A percentile compares a stretch with the other conserved stretches of the same genome.
These are phyloP conservation scores for Rhododendron mucronatum DNA, from an alignment of 148 eudicot species.

Conservation along the genomic window DNA sequence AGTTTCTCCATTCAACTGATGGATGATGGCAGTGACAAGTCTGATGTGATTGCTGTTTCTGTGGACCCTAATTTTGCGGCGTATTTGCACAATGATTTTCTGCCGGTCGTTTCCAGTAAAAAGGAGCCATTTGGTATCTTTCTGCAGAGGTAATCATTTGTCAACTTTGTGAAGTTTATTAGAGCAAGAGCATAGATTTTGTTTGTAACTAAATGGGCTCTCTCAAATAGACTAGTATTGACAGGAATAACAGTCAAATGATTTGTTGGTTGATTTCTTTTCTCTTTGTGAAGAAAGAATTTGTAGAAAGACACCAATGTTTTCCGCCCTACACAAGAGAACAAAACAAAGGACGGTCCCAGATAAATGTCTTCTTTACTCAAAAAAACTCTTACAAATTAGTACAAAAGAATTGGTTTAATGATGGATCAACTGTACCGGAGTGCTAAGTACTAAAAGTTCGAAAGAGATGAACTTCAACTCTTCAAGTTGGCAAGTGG, in stretches of 20 bases:
- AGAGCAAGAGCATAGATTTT: background rate
- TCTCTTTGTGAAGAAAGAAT: background rate
- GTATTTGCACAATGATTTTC: constrained; percentile 69
- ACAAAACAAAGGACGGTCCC: background rate
- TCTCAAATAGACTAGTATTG: background rate
- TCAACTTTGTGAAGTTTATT: background rate
- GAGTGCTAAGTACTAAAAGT: background rate
- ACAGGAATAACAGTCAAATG: background rate
- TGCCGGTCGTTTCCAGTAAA: constrained; percentile 40
- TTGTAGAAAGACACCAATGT: background rate
- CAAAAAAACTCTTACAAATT: background rate
- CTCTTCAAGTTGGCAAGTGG: background rate
- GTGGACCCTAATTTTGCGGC: constrained; percentile 78
- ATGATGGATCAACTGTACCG: background rate
- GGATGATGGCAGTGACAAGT: constrained; percentile 81
- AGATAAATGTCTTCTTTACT: background rate
- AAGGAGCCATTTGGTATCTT: constrained; percentile 57
- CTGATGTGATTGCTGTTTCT: constrained; percentile 83
- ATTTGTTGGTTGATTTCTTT: background rate
- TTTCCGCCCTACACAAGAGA: background rate
- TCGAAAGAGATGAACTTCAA: background rate
- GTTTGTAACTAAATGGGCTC: background rate
- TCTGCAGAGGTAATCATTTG: constrained; percentile 55
- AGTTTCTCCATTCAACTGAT: constrained; percentile 70
- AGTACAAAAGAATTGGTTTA: background rate